Percentiles rank a stretch among this genome's conserved stretches.
Conservation (phyloP, 202 grass and related monocot species). For the Dendrocalamus latiflorus region DNA sequence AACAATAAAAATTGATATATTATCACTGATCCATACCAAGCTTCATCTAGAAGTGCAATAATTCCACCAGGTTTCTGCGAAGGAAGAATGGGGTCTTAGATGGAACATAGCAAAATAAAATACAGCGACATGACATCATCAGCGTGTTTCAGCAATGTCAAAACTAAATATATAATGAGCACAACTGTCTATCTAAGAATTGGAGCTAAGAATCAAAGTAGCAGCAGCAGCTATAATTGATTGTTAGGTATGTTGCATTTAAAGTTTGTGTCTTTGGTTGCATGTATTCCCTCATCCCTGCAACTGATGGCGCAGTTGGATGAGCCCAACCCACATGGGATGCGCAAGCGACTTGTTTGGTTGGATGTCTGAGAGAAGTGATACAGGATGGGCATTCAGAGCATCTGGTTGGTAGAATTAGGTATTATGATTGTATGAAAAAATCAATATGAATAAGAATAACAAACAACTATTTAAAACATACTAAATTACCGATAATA, state of each 20-base stretch:
- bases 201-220: not conserved
- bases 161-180: constrained; percentile 13
- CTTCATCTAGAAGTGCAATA: constrained; percentile 93
- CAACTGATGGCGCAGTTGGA: not conserved
- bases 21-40: constrained; percentile 61
- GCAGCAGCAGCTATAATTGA: constrained; percentile 10
- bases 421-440: constrained; percentile 2
- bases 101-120: constrained; percentile 1
- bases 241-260: constrained; percentile 2
- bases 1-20: constrained; percentile 25
- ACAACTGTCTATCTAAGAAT: constrained; percentile 17
- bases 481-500: not conserved
- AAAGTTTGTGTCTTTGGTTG: not conserved
- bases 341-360: not conserved
- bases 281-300: not conserved
- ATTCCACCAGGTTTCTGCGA: constrained; percentile 99
- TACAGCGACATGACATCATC: not conserved
- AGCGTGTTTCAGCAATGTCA: not conserved
- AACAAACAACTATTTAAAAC: not conserved
- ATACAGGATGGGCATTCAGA: not conserved
- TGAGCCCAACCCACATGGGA: not conserved
- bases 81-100: constrained; percentile 22
- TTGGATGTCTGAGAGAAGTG: not conserved
- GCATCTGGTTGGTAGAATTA: not conserved
- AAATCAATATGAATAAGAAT: not conserved